A percentile compares a stretch with the other conserved stretches of the same genome.
Evolutionary conservation across 2,329 filamentous ascomycete genomes (phyloP).

Genomic region (Karstenula rhodostoma): DNA sequence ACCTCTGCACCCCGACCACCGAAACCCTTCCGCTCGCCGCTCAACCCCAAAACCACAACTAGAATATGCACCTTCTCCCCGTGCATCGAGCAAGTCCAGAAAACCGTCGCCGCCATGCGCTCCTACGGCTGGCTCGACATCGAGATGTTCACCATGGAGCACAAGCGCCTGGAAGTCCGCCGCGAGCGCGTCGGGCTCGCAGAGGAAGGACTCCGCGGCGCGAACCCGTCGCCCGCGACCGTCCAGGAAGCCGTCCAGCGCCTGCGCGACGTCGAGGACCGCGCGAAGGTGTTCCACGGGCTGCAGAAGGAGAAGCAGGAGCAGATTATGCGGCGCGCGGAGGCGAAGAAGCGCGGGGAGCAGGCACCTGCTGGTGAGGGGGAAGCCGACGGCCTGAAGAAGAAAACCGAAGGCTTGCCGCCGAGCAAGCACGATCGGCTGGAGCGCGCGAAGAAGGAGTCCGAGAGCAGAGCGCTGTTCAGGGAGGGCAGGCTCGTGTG

Average conservation of each 20-base stretch:
- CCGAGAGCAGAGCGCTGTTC: slow-evolving; percentile 58
- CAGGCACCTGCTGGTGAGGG: slow-evolving; percentile 30
- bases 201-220: slow-evolving; percentile 70
- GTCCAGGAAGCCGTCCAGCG: slow-evolving; percentile 81
- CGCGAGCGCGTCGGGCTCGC: slow-evolving; percentile 81
- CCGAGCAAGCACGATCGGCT: slow-evolving; percentile 42
- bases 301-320: slow-evolving; percentile 51
- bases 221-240: slow-evolving; percentile 73
- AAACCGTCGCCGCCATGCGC: slow-evolving; percentile 82
- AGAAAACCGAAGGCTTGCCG: slow-evolving; percentile 33
- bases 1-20: slow-evolving; percentile 15
- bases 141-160: slow-evolving; percentile 87
- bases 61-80: slow-evolving; percentile 95
- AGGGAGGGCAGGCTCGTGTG: slow-evolving; percentile 81
- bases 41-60: slow-evolving; percentile 75
- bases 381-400: slow-evolving; percentile 30
- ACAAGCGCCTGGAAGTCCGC: slow-evolving; percentile 80
- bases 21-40: slow-evolving; percentile 55
- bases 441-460: slow-evolving; percentile 37
- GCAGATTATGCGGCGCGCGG: slow-evolving; percentile 54
- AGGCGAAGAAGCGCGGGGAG: slow-evolving; percentile 43
- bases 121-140: slow-evolving; percentile 89
- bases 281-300: slow-evolving; percentile 70
- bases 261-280: slow-evolving; percentile 75
- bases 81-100: slow-evolving; percentile 94